Evolutionary conservation across 768 basidiomycete genomes (phyloP).

Genomic region (Mycena vitilis): DNA sequence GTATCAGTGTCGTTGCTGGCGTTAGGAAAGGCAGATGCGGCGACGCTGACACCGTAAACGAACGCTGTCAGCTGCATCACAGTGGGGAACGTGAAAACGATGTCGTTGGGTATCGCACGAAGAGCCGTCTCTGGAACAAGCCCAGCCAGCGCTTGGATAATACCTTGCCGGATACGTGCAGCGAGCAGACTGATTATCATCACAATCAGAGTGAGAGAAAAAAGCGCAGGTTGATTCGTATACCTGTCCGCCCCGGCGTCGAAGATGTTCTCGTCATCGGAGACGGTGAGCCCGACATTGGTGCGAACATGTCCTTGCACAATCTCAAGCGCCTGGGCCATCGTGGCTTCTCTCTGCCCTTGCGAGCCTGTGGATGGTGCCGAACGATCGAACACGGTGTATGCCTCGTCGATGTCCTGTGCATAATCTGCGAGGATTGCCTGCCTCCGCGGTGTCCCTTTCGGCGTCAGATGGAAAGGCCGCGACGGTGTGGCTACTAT

Average conservation of each 20-base stretch:
- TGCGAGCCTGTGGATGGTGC: background rate
- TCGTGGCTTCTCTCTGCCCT: background rate
- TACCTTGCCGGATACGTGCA: slow-evolving; percentile 1
- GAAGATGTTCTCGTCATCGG: slow-evolving; percentile 10
- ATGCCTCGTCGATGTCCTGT: slow-evolving; percentile 50
- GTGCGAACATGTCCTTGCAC: slow-evolving; percentile 6
- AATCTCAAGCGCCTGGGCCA: slow-evolving; percentile 1
- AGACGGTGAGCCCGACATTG: background rate
- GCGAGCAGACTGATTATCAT: slow-evolving; percentile 19
- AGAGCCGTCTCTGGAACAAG: background rate
- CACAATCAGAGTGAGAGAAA: no score
- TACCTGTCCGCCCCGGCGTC: slow-evolving; percentile 14
- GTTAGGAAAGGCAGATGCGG: background rate
- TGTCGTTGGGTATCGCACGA: background rate
- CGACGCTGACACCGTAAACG: slow-evolving; percentile 3
- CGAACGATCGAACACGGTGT: background rate
- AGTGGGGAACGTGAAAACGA: slow-evolving; percentile 18
- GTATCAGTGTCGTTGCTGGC: background rate
- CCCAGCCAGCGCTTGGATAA: slow-evolving; percentile 4
- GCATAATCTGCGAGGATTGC: slow-evolving; percentile 52
- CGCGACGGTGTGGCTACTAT: slow-evolving; percentile 51
- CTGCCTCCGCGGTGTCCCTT: slow-evolving; percentile 53
- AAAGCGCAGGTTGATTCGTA: background rate
- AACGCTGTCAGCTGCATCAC: slow-evolving; percentile 5
- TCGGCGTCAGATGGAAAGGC: slow-evolving; percentile 57